Evolutionary conservation across 2,329 filamentous ascomycete genomes (phyloP).

Genomic region (Ilyonectria robusta): DNA sequence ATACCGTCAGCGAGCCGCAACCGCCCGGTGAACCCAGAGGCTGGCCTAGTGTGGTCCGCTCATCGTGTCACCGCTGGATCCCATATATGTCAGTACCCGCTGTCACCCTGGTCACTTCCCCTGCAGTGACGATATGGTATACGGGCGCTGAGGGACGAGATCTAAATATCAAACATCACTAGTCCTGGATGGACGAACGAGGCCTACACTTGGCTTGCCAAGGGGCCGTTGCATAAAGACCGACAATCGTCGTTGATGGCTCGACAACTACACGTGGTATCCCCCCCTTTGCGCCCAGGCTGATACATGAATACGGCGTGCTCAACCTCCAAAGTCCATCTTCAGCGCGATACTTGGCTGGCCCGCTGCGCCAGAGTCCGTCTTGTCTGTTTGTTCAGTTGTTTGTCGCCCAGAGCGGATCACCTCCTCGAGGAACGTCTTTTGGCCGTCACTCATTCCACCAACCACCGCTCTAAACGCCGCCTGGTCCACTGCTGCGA

Average conservation of each 20-base stretch:
- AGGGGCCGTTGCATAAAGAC: slow-evolving; percentile 26
- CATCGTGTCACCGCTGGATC: neutral
- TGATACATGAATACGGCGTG: slow-evolving; percentile 17
- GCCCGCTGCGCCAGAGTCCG: slow-evolving; percentile 59
- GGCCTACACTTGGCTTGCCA: slow-evolving; percentile 21
- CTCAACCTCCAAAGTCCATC: slow-evolving; percentile 83
- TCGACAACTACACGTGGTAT: slow-evolving; percentile 2
- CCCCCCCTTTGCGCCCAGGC: neutral
- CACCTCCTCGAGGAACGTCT: slow-evolving; percentile 84
- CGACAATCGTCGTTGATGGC: slow-evolving; percentile 11
- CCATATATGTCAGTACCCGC: slow-evolving; percentile 1
- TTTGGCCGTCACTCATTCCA: slow-evolving; percentile 78
- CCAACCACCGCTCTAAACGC: slow-evolving; percentile 83
- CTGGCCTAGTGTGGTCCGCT: neutral
- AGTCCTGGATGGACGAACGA: slow-evolving; percentile 1
- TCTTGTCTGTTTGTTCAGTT: slow-evolving; percentile 57
- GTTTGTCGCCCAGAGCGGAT: slow-evolving; percentile 74
- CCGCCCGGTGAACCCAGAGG: neutral
- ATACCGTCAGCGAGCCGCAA: neutral
- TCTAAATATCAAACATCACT: slow-evolving; percentile 4
- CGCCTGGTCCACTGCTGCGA: slow-evolving; percentile 81
- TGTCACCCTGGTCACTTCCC: slow-evolving; percentile 1
- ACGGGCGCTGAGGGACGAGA: neutral
- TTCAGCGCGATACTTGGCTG: slow-evolving; percentile 92
- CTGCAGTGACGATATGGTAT: neutral